These are phyloP conservation scores for Linum tenue DNA, from an alignment of 345 rosid species.

Conservation along the genomic window DNA sequence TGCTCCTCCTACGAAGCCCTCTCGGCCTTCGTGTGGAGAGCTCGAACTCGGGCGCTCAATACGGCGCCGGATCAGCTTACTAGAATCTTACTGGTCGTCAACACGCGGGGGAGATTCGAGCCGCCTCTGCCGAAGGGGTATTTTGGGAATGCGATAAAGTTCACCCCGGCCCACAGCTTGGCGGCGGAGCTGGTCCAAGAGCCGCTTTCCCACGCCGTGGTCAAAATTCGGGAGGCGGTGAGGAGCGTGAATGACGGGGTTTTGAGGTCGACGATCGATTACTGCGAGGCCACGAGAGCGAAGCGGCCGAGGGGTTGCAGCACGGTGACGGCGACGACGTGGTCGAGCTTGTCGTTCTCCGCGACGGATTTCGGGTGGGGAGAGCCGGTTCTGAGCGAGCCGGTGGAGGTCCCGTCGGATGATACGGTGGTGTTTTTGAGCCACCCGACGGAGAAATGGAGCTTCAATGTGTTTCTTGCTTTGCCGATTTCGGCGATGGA, in stretches of 20 bases:
- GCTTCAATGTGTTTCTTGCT: constrained; percentile 66
- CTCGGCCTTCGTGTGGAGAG: constrained; percentile 70
- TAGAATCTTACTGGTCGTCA: constrained; percentile 76
- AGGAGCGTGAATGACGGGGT: constrained; percentile 50
- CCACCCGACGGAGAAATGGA: constrained; percentile 45
- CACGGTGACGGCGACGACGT: constrained; percentile 66
- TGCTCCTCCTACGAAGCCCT: constrained; percentile 71
- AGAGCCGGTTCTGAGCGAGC: constrained; percentile 58
- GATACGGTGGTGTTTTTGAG: constrained; percentile 71
- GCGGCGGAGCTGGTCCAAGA: constrained; percentile 57
- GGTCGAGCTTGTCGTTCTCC: constrained; percentile 72
- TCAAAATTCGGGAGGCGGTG: constrained; percentile 50
- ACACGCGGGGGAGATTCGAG: constrained; percentile 55
- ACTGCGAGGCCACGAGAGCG: constrained; percentile 64
- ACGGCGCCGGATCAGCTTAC: constrained; percentile 54
- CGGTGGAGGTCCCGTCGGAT: constrained; percentile 78
- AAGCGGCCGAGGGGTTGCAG: constrained; percentile 59
- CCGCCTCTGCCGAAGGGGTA: constrained; percentile 66
- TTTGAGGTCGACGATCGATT: constrained; percentile 83
- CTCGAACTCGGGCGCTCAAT: constrained; percentile 49
- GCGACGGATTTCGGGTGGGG: constrained; percentile 88
- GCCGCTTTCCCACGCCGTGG: constrained; percentile 40
- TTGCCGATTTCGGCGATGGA: constrained; percentile 74
- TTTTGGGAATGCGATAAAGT: constrained; percentile 65
- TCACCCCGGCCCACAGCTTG: constrained; percentile 43